These are phyloP conservation scores for Floccularia luteovirens DNA, from an alignment of 768 basidiomycete genomes.

Conservation along the genomic window DNA sequence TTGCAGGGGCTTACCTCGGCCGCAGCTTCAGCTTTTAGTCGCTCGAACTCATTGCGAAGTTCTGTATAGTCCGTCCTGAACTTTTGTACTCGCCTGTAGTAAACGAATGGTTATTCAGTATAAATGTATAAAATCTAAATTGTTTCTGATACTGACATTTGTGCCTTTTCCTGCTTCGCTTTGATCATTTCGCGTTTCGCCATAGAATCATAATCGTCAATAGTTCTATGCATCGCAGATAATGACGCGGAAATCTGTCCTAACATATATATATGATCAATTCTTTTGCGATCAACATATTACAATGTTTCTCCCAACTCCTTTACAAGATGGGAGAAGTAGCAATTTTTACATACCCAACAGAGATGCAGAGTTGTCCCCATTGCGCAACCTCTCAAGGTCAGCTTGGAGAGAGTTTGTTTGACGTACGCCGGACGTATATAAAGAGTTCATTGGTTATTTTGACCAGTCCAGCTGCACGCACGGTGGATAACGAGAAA, in stretches of 20 bases:
- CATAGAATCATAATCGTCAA: slow-evolving; percentile 97
- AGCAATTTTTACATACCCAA: slow-evolving; percentile 75
- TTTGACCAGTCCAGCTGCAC: slow-evolving; percentile 1
- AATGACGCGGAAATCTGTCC: slow-evolving; percentile 98
- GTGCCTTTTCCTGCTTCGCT: slow-evolving; percentile 93
- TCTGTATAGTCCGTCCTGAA: slow-evolving; percentile 85
- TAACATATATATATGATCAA: slow-evolving; percentile 31
- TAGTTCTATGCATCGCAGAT: slow-evolving; percentile 88
- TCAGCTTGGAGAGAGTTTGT: slow-evolving; percentile 85
- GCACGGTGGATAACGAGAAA: background rate
- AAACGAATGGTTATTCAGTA: too few species aligned
- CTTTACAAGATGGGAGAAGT: too few species aligned
- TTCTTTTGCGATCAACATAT: too few species aligned
- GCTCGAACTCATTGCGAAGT: slow-evolving; percentile 77
- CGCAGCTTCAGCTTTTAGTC: slow-evolving; percentile 53
- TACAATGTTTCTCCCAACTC: too few species aligned
- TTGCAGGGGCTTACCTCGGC: slow-evolving; percentile 29
- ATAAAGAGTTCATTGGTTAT: slow-evolving; percentile 81
- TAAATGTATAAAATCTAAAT: too few species aligned
- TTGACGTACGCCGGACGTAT: slow-evolving; percentile 89
- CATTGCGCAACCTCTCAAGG: slow-evolving; percentile 73
- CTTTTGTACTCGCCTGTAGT: slow-evolving; percentile 79
- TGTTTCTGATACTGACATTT: slow-evolving; percentile 50
- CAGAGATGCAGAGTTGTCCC: slow-evolving; percentile 74
- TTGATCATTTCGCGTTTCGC: slow-evolving; percentile 94